Percentiles rank a stretch among this genome's conserved stretches.
These are phyloP conservation scores for Paspalum vaginatum DNA, from an alignment of 176 grass and related monocot genomes.

Conservation along the genomic window DNA sequence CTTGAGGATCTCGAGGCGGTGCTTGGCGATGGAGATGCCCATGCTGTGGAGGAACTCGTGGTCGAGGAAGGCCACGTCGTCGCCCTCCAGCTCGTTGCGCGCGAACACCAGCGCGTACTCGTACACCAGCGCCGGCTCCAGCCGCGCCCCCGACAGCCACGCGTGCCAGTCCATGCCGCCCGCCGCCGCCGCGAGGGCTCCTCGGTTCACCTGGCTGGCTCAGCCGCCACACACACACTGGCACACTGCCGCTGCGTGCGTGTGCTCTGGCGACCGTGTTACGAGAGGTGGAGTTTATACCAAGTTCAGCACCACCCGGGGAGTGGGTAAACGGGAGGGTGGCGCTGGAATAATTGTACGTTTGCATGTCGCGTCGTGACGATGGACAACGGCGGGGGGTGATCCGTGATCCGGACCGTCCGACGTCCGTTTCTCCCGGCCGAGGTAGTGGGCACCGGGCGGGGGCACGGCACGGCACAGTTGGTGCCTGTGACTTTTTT, in stretches of 20 bases:
- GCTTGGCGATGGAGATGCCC: conserved; percentile 87
- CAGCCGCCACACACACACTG: background rate
- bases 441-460: background rate
- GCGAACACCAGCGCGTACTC: conserved; percentile 61
- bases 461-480: conserved; percentile 25
- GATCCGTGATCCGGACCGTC: conserved; percentile 28
- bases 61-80: conserved; percentile 58
- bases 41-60: conserved; percentile 77
- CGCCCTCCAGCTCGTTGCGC: conserved; percentile 72
- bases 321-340: background rate
- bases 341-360: background rate
- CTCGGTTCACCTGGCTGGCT: background rate
- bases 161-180: conserved; percentile 65
- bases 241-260: background rate
- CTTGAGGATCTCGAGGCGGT: conserved; percentile 91
- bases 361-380: background rate
- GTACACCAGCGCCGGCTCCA: conserved; percentile 49
- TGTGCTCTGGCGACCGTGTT: background rate
- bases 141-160: conserved; percentile 55
- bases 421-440: background rate
- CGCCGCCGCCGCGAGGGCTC: background rate
- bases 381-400: background rate
- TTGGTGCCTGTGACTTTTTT: conserved; percentile 46
- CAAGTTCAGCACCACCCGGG: too few species aligned
- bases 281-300: background rate